A percentile compares a stretch with the other conserved stretches of the same genome.
These are phyloP conservation scores for Trichophyton simii DNA, from an alignment of 2,329 filamentous ascomycete genomes.

Conservation along the genomic window DNA sequence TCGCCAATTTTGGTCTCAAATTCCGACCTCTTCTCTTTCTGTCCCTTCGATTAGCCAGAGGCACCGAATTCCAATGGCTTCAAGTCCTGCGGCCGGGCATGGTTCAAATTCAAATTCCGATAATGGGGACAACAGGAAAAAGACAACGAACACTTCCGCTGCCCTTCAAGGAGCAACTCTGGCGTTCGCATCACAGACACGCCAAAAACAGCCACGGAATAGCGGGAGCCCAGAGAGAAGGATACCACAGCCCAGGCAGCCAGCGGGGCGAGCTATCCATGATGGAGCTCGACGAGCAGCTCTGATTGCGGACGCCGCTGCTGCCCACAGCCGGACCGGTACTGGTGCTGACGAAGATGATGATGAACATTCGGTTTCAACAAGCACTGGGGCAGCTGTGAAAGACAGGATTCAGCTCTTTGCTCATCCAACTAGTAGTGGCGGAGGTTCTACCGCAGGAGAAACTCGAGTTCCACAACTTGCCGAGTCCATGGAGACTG, in stretches of 20 bases:
- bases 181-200: slow-evolving; percentile 21
- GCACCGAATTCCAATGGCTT: slow-evolving; percentile 1
- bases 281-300: slow-evolving; percentile 14
- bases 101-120: slow-evolving; percentile 1
- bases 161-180: slow-evolving; percentile 28
- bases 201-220: background rate
- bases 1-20: background rate
- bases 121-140: background rate
- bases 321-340: background rate
- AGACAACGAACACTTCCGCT: slow-evolving; percentile 8
- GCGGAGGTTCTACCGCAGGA: background rate
- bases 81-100: background rate
- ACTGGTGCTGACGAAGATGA: background rate
- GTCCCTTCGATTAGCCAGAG: background rate
- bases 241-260: slow-evolving; percentile 11
- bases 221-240: background rate
- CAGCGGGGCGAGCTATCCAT: slow-evolving; percentile 11
- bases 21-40: background rate
- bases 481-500: background rate
- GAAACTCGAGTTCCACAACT: background rate
- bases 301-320: slow-evolving; percentile 9
- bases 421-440: slow-evolving; percentile 9
- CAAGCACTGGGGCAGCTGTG: slow-evolving; percentile 21
- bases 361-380: background rate
- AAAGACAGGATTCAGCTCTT: slow-evolving; percentile 29